phyloP scores from a whole-genome alignment of 129 eudicot species.

The Saposhnikovia divaricata region DNA sequence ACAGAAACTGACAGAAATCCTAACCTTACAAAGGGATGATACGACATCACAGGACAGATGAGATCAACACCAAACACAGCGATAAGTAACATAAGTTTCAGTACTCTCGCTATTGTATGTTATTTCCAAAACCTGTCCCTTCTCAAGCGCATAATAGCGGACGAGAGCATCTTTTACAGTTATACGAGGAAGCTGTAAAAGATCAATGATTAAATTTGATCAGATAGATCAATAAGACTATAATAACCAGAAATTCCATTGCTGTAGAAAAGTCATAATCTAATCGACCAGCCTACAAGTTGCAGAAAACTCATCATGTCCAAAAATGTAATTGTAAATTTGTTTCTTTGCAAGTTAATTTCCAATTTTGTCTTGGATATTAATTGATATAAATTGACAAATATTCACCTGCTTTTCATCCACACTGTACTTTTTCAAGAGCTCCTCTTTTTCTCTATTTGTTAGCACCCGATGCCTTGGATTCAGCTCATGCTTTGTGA shows the following conservation, averaged over 20 bases:
- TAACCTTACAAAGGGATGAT: conserved; percentile 5
- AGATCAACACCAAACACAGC: conserved; percentile 68
- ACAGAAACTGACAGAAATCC: conserved; percentile 20
- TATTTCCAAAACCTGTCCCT: conserved; percentile 81
- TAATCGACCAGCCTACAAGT: neutral
- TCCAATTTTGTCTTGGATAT: neutral
- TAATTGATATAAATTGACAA: neutral
- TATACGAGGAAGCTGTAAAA: conserved; percentile 88
- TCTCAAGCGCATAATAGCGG: conserved; percentile 70
- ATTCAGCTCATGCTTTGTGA: conserved; percentile 66
- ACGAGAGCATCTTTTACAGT: conserved; percentile 67
- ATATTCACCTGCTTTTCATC: conserved; percentile 63
- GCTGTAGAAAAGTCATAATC: neutral
- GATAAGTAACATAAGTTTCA: conserved; percentile 63
- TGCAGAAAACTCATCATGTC: neutral
- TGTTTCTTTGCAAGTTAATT: too few relatives aligned
- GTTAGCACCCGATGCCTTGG: conserved; percentile 72
- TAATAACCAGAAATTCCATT: neutral
- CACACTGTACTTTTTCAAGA: conserved; percentile 54
- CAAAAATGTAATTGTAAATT: neutral
- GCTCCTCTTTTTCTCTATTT: conserved; percentile 46
- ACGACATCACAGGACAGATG: neutral
- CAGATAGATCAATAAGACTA: neutral
- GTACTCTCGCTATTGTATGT: conserved; percentile 75
- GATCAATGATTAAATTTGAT: neutral